phyloP scores from a whole-genome alignment of 2,329 filamentous ascomycete genomes.

The Aspergillus sergii region DNA sequence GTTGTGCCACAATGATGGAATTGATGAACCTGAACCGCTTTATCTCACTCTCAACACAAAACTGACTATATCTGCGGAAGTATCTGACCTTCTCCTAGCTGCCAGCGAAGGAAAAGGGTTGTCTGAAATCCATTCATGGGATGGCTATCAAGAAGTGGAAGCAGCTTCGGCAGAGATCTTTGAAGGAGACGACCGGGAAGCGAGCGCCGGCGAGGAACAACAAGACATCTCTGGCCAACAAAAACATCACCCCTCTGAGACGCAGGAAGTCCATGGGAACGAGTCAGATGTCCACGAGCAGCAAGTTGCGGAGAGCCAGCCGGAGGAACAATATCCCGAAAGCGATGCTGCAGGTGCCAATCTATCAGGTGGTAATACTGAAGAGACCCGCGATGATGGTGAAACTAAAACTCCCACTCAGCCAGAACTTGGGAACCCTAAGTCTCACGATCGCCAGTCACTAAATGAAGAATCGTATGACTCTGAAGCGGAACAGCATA shows the following conservation, averaged over 20 bases:
- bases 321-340: neutral
- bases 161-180: slow-evolving; percentile 18
- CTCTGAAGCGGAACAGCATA: slow-evolving; percentile 34
- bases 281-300: slow-evolving; percentile 9
- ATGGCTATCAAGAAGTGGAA: slow-evolving; percentile 55
- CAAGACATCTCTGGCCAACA: slow-evolving; percentile 19
- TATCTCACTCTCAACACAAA: slow-evolving; percentile 60
- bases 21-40: slow-evolving; percentile 56
- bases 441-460: slow-evolving; percentile 7
- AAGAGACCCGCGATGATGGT: slow-evolving; percentile 11
- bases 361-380: slow-evolving; percentile 1
- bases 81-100: slow-evolving; percentile 55
- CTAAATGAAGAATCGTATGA: slow-evolving; percentile 26
- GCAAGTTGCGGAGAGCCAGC: neutral
- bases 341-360: neutral
- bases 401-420: slow-evolving; percentile 16
- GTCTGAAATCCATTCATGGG: slow-evolving; percentile 49
- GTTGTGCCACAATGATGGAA: slow-evolving; percentile 62
- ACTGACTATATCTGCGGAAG: slow-evolving; percentile 55
- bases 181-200: slow-evolving; percentile 16
- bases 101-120: slow-evolving; percentile 61
- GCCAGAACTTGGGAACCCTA: slow-evolving; percentile 12
- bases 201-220: slow-evolving; percentile 15
- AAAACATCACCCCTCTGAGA: slow-evolving; percentile 18
- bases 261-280: slow-evolving; percentile 12